Percentiles rank a stretch among this genome's conserved stretches.
Evolutionary conservation across 345 rosid genomes (phyloP).

Genomic region (Zanthoxylum bungeanum): DNA sequence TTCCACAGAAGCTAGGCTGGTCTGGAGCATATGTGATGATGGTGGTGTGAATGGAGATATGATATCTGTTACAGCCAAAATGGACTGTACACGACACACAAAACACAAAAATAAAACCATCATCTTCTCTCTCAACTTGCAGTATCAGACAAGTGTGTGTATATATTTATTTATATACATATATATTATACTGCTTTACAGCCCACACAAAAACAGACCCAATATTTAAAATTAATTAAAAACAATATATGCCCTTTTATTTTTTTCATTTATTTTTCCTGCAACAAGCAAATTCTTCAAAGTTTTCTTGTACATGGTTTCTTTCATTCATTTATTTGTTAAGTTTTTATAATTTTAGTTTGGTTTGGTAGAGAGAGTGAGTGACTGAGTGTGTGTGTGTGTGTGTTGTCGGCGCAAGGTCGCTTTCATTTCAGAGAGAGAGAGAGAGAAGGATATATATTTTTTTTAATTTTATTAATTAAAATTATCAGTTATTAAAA

Average conservation of each 20-base stretch:
- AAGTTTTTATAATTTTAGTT: background rate
- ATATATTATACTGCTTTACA: constrained; percentile 41
- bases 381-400: constrained; percentile 22
- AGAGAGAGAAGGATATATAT: constrained; percentile 17
- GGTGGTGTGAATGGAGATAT: background rate
- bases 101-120: too few relatives aligned
- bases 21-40: background rate
- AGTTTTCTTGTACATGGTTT: background rate
- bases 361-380: constrained; percentile 22
- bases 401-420: constrained; percentile 77
- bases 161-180: too few relatives aligned
- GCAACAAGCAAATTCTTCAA: background rate
- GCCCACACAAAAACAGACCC: constrained; percentile 37
- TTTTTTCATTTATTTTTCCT: background rate
- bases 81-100: too few relatives aligned
- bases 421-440: too few relatives aligned
- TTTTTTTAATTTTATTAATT: constrained; percentile 45
- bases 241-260: background rate
- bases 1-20: too few relatives aligned
- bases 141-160: constrained; percentile 58
- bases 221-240: background rate
- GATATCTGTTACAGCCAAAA: constrained; percentile 23
- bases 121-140: constrained; percentile 35
- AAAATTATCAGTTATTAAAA: too few relatives aligned
- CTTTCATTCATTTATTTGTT: background rate